Conservation (phyloP, 2,329 filamentous ascomycete species). For the Neopestalotiopsis rosae region DNA sequence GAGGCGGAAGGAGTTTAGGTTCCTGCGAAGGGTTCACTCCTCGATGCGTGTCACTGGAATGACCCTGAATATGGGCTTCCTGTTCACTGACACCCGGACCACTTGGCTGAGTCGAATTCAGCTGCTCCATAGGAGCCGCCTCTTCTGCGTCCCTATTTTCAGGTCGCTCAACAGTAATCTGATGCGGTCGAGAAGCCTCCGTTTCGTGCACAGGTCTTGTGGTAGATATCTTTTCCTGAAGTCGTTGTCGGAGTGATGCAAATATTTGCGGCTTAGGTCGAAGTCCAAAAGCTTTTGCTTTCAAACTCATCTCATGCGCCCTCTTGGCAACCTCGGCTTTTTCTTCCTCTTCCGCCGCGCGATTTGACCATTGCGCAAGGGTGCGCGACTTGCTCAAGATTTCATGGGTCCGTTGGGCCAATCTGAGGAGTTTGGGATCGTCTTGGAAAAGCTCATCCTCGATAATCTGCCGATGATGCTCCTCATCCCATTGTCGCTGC, state of each 20-base stretch:
- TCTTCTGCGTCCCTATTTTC: not conserved
- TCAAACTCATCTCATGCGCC: conserved; percentile 36
- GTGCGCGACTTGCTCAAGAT: conserved; percentile 35
- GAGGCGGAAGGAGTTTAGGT: too few relatives aligned
- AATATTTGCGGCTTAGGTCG: conserved; percentile 18
- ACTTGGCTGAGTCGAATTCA: too few relatives aligned
- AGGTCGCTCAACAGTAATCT: not conserved
- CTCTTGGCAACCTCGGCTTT: conserved; percentile 33
- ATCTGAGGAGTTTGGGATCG: conserved; percentile 27
- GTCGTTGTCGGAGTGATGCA: conserved; percentile 6
- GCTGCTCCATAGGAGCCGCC: not conserved
- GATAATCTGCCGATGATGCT: not conserved
- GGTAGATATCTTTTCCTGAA: not conserved
- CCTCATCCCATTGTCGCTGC: conserved; percentile 20
- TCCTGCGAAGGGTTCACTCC: too few relatives aligned
- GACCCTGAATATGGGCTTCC: too few relatives aligned
- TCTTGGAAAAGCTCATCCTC: not conserved
- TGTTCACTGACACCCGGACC: too few relatives aligned
- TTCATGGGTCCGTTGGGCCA: conserved; percentile 33
- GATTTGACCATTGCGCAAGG: conserved; percentile 36
- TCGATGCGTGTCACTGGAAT: too few relatives aligned
- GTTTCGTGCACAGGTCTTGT: not conserved
- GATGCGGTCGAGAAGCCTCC: not conserved
- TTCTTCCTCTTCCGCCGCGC: conserved; percentile 33
- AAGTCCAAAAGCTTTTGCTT: conserved; percentile 34